A percentile compares a stretch with the other conserved stretches of the same genome.
Conservation (phyloP, 176 grass and related monocot species). For the Coix lacrymajobi region DNA sequence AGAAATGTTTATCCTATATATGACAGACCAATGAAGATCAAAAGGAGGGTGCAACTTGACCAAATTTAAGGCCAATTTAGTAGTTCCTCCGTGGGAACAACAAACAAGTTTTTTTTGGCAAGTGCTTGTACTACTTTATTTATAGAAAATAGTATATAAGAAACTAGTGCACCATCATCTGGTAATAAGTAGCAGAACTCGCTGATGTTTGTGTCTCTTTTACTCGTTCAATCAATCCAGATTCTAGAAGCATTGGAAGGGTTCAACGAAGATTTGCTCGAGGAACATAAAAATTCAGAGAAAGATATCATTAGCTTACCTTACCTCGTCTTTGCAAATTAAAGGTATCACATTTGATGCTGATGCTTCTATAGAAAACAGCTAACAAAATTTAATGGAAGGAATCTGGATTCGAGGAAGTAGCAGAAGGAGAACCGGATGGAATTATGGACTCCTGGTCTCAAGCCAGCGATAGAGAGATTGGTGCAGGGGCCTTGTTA, state of each 20-base stretch:
- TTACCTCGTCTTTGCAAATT: conserved; percentile 8
- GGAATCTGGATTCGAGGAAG: not conserved
- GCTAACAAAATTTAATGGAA: not conserved
- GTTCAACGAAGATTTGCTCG: not conserved
- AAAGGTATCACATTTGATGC: not conserved
- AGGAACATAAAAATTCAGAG: not conserved
- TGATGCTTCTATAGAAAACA: conserved; percentile 2
- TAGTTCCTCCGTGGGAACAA: conserved; percentile 3
- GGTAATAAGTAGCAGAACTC: not conserved
- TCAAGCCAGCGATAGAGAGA: not conserved
- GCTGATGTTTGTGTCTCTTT: not conserved
- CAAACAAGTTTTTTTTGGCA: not conserved
- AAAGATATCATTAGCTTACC: not conserved
- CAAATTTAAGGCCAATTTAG: conserved; percentile 4
- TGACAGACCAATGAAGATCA: conserved; percentile 13
- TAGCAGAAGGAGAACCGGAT: not conserved
- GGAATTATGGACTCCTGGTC: not conserved
- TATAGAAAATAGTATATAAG: too few species aligned
- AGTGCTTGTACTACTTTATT: not conserved
- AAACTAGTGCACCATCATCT: not conserved
- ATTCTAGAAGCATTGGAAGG: conserved; percentile 24
- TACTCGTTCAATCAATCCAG: not conserved
- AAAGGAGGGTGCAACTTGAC: conserved; percentile 18
- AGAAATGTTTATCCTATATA: conserved; percentile 1
- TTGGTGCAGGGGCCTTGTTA: not conserved